Evolutionary conservation across 768 basidiomycete species (phyloP), one percentile per base, ranked within the genome.

Genomic region (Leucosporidium scottii): DNA sequence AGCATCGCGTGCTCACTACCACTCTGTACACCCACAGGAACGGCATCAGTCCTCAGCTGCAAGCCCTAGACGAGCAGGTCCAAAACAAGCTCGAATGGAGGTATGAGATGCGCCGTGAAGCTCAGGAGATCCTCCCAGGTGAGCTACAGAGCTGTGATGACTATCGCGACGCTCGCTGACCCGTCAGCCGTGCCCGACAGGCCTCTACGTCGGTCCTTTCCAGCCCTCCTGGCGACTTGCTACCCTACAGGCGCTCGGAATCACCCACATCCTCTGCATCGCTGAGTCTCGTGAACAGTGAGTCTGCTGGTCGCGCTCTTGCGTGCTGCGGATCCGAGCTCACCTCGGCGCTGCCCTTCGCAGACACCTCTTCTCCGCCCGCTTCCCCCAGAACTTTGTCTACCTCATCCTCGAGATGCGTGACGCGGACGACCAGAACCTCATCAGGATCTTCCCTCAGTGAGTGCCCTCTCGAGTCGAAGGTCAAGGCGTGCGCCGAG

Each of bases 81-180:
- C 58, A 28, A 8, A 68, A 68, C 65, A 66, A 68, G 67, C 9
- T 28, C 23, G 75, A 75, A 30, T 75, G 75, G 75, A 91, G 89
- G 75, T 96, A 96, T 75, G 92, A 94, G 79, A 93, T 96, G 93
- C 83, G 92, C 36, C 82, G 92, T n/a, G 88, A 93, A 75, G 91
- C 90, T 74, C 92, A 96, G 79, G 89, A 93, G 78, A 93, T 94
- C 71, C 56, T 76, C 4, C 59, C 59, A 20, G 59, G 59, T 60
- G 18, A 44, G 59, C 34, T 31, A 12, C 25, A 57, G 31, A 17
- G 12, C 7, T 12, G 4, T 61, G 59, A 25, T 18, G 21, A 23
- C 21, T 20, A 6, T 20, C n/a, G n/a, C 25, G 21, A 39, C 15
- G 8, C n/a, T 47, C 53, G 15, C 51, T 21, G 55, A 56, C 27